A percentile compares a stretch with the other conserved stretches of the same genome.
Evolutionary conservation across 2,329 filamentous ascomycete species (phyloP).

Genomic region (Botrytis hyacinthi): DNA sequence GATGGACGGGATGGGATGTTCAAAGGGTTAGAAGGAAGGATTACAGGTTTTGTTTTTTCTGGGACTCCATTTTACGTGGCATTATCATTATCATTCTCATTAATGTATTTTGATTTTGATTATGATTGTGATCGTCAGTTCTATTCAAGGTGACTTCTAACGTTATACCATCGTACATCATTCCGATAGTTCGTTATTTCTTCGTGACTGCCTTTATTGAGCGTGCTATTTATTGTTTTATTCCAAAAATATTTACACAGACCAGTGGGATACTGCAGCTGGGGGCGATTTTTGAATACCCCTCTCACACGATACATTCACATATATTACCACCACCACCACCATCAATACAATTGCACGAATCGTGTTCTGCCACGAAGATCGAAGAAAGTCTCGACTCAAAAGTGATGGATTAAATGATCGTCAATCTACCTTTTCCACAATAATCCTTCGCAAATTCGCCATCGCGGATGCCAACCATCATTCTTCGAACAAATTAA

Average conservation of each 20-base stretch:
- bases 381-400: neutral
- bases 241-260: neutral
- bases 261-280: neutral
- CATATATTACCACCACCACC: neutral
- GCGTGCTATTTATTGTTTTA: neutral
- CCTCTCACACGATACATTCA: neutral
- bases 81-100: neutral
- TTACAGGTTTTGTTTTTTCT: neutral
- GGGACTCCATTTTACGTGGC: slow-evolving; percentile 10
- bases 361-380: slow-evolving; percentile 20
- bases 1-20: neutral
- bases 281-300: slow-evolving; percentile 3
- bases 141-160: neutral
- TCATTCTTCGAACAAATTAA: slow-evolving; percentile 22
- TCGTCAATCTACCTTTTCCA: neutral
- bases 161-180: neutral
- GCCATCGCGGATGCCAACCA: slow-evolving; percentile 29
- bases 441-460: neutral
- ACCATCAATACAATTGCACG: neutral
- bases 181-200: neutral
- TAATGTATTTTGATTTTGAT: neutral
- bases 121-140: neutral
- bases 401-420: slow-evolving; percentile 28
- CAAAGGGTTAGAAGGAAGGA: neutral
- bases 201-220: neutral